Conservation (phyloP, 495 filamentous ascomycete genomes). For the Alectoria sarmentosa region DNA sequence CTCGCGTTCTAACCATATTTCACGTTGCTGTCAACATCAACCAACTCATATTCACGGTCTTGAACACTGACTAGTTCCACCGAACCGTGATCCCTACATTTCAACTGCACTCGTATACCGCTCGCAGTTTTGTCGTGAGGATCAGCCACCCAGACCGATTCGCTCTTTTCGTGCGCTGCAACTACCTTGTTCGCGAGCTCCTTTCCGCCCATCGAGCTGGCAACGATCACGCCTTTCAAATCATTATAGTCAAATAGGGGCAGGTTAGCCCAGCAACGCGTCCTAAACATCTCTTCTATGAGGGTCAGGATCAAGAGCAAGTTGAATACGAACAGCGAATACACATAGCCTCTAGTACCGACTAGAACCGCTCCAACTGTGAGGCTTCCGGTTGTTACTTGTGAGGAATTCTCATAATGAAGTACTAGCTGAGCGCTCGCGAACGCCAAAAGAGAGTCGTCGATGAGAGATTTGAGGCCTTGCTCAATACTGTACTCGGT, state of each 20-base stretch:
- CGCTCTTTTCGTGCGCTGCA: neutral
- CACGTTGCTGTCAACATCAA: neutral
- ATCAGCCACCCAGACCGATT: neutral
- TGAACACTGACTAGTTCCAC: neutral
- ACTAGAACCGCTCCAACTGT: neutral
- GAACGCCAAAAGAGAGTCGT: conserved; percentile 8
- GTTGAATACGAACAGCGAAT: conserved; percentile 10
- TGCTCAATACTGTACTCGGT: neutral
- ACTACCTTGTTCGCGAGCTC: neutral
- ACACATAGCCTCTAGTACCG: conserved; percentile 2
- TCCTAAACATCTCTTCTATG: conserved; percentile 11
- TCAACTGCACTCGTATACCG: neutral
- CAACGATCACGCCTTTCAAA: conserved; percentile 3
- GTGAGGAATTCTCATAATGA: neutral
- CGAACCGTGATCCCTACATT: neutral
- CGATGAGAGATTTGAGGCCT: conserved; percentile 11
- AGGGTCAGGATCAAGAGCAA: conserved; percentile 3
- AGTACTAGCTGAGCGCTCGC: conserved; percentile 9
- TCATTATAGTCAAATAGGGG: conserved; percentile 4
- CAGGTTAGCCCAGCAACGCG: conserved; percentile 5
- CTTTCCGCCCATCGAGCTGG: conserved; percentile 6
- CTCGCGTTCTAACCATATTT: neutral
- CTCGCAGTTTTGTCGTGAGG: neutral
- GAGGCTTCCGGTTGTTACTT: neutral
- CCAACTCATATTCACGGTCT: neutral